A percentile compares a stretch with the other conserved stretches of the same genome.
Conservation (phyloP, 1,139 yeast genomes). For the Taiozyma sp. region DNA sequence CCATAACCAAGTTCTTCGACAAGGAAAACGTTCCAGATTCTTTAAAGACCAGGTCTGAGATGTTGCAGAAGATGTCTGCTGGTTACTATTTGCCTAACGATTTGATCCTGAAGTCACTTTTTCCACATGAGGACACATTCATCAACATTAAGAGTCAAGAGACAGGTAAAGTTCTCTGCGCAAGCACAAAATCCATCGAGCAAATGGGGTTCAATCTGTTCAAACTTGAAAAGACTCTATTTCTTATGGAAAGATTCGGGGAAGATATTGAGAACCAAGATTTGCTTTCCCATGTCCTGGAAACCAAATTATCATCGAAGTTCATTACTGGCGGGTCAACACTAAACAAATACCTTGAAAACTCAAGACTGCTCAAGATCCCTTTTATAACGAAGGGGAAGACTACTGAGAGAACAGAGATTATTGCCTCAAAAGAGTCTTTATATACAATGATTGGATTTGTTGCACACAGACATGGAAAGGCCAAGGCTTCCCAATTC, state of each 20-base stretch:
- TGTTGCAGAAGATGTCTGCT: slow-evolving; percentile 1
- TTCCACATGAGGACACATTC: neutral
- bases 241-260: slow-evolving; percentile 3
- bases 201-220: slow-evolving; percentile 7
- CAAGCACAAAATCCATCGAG: slow-evolving; percentile 1
- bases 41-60: neutral
- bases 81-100: slow-evolving; percentile 4
- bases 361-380: neutral
- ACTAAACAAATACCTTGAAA: slow-evolving; percentile 3
- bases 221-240: slow-evolving; percentile 6
- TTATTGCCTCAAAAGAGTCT: slow-evolving; percentile 1
- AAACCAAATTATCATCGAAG: slow-evolving; percentile 1
- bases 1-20: neutral
- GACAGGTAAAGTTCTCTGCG: neutral
- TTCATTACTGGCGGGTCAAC: neutral
- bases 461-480: slow-evolving; percentile 15
- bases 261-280: neutral
- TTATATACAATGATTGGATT: slow-evolving; percentile 21
- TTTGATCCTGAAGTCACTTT: slow-evolving; percentile 3
- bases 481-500: slow-evolving; percentile 13
- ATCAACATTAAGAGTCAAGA: neutral
- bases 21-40: neutral
- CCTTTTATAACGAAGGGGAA: neutral
- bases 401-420: neutral
- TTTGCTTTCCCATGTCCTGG: slow-evolving; percentile 2